phyloP scores from a whole-genome alignment of 148 eudicot species.

The Fallopia convolvulus region DNA sequence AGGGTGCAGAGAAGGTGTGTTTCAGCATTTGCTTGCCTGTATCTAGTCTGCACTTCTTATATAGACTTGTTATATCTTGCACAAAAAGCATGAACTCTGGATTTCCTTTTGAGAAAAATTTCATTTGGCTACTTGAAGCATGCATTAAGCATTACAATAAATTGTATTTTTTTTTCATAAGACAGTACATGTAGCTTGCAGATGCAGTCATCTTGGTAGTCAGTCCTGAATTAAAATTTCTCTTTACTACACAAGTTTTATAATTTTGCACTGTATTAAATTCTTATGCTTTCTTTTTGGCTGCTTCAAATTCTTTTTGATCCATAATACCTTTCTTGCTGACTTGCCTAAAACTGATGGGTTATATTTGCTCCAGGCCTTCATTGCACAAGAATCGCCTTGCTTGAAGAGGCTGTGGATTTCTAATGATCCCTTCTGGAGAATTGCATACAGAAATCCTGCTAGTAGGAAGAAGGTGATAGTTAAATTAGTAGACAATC shows the following conservation, averaged over 20 bases:
- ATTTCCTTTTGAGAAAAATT: not conserved
- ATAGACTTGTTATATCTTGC: not conserved
- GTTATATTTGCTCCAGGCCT: slow-evolving; percentile 41
- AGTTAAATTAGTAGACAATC: slow-evolving; percentile 55
- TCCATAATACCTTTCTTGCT: not conserved
- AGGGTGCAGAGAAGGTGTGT: slow-evolving; percentile 95
- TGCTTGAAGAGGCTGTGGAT: slow-evolving; percentile 79
- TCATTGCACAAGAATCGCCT: slow-evolving; percentile 89
- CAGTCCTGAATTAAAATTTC: not conserved
- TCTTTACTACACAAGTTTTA: not conserved
- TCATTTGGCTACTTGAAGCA: not conserved
- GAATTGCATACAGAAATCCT: slow-evolving; percentile 53
- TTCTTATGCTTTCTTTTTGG: not conserved
- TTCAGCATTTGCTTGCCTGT: not conserved
- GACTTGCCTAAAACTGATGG: not conserved
- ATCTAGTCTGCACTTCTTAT: not conserved
- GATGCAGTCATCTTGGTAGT: not conserved
- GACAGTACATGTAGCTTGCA: not conserved
- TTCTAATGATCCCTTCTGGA: slow-evolving; percentile 57
- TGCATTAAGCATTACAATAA: not conserved
- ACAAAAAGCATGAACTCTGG: not conserved
- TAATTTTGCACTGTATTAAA: not conserved
- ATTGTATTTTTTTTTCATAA: not conserved
- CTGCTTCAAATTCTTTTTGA: not conserved
- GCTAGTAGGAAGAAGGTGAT: slow-evolving; percentile 52